Evolutionary conservation across 2,329 filamentous ascomycete genomes (phyloP).

Genomic region (Aspergillus eucalypticola): DNA sequence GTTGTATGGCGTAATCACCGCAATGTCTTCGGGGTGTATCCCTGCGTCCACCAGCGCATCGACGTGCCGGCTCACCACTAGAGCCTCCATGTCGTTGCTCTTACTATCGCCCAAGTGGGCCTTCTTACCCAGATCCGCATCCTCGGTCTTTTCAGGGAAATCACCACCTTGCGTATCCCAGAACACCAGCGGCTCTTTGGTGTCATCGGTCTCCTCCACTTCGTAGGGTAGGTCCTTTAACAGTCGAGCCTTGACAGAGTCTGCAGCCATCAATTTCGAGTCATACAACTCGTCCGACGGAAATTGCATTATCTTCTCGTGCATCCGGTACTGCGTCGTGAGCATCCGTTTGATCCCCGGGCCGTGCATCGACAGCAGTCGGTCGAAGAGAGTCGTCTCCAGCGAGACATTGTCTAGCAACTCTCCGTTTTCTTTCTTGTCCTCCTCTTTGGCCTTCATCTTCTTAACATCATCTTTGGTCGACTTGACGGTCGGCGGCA

Average conservation of each 20-base stretch:
- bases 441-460: conserved; percentile 46
- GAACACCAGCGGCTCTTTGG: conserved; percentile 82
- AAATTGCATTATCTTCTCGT: conserved; percentile 92
- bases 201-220: conserved; percentile 80
- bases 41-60: conserved; percentile 73
- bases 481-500: conserved; percentile 93
- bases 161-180: conserved; percentile 96
- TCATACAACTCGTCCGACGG: conserved; percentile 89
- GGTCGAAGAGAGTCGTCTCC: conserved; percentile 90
- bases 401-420: conserved; percentile 60
- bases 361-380: conserved; percentile 79
- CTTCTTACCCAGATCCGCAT: conserved; percentile 60
- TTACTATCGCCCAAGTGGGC: conserved; percentile 72
- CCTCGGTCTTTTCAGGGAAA: conserved; percentile 79
- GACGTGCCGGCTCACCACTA: conserved; percentile 77
- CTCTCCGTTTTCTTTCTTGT: conserved; percentile 38
- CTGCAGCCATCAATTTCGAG: conserved; percentile 75
- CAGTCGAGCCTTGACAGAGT: conserved; percentile 71
- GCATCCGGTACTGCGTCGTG: conserved; percentile 97
- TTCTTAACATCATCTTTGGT: conserved; percentile 48
- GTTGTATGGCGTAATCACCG: conserved; percentile 94
- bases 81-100: conserved; percentile 88
- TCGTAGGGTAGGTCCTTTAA: conserved; percentile 76
- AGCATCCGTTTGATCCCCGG: conserved; percentile 87
- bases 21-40: conserved; percentile 79